Conservation (phyloP, 2,329 filamentous ascomycete species). For the Monilinia fructicola region DNA sequence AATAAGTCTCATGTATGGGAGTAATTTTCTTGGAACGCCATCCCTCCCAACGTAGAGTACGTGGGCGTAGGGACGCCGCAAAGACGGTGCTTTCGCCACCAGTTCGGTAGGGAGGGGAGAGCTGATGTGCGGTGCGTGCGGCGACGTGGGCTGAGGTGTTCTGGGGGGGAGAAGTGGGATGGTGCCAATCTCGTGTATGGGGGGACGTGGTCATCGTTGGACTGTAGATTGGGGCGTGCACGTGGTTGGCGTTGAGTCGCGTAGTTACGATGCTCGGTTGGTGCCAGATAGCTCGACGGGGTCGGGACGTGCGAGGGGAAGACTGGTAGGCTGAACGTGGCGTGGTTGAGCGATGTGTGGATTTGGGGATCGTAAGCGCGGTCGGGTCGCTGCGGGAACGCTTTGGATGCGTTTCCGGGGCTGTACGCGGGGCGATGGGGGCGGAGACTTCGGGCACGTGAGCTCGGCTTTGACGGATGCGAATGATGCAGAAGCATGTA, state of each 20-base stretch:
- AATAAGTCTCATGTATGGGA: constrained; percentile 30
- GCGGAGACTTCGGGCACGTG: constrained; percentile 17
- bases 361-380: constrained; percentile 25
- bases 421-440: constrained; percentile 11
- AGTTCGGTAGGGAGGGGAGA: constrained; percentile 17
- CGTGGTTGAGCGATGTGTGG: constrained; percentile 15
- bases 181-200: constrained; percentile 10
- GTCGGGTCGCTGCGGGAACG: constrained; percentile 24
- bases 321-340: not conserved
- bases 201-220: not conserved
- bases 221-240: not conserved
- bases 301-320: constrained; percentile 9
- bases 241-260: not conserved
- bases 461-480: constrained; percentile 26
- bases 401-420: constrained; percentile 6
- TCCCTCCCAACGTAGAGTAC: constrained; percentile 28
- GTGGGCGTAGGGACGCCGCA: constrained; percentile 26
- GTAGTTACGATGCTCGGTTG: constrained; percentile 1
- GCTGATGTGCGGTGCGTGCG: constrained; percentile 25
- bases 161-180: constrained; percentile 5
- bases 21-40: constrained; percentile 26
- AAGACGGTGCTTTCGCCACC: constrained; percentile 6
- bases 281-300: constrained; percentile 16
- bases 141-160: constrained; percentile 19
- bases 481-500: constrained; percentile 41